Conservation (phyloP, 1,284 basidiomycete genomes). For the Wolfiporia cocos region DNA sequence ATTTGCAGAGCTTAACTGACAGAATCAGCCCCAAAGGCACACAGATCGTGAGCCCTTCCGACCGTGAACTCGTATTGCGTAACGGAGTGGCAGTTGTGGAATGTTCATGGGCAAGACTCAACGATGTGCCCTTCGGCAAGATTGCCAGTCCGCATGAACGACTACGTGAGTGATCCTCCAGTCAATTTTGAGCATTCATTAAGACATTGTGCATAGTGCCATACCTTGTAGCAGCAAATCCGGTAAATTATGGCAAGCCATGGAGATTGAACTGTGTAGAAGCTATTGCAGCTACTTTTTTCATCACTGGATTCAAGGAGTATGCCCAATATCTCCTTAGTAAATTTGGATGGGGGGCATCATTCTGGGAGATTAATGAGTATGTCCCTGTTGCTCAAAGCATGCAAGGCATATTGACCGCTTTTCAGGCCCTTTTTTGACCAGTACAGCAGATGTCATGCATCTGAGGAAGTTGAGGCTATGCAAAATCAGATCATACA, state of each 20-base stretch:
- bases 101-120: constrained; percentile 94
- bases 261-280: constrained; percentile 91
- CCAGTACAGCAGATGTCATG: neutral
- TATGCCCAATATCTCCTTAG: constrained; percentile 75
- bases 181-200: neutral
- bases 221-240: constrained; percentile 89
- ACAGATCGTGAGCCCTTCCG: constrained; percentile 77
- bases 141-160: constrained; percentile 92
- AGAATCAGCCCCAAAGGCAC: constrained; percentile 76
- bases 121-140: constrained; percentile 92
- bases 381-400: constrained; percentile 24
- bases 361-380: constrained; percentile 84
- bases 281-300: constrained; percentile 90
- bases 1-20: neutral
- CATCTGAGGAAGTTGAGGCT: neutral
- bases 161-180: constrained; percentile 53
- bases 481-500: neutral
- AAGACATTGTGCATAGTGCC: constrained; percentile 54
- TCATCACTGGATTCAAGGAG: constrained; percentile 79
- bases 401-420: neutral
- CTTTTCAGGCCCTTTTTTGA: neutral
- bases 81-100: constrained; percentile 93
- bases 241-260: constrained; percentile 93
- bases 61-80: constrained; percentile 74
- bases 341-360: constrained; percentile 84